Conservation (phyloP, 2,329 filamentous ascomycete genomes). For the Penicillium sp. region DNA sequence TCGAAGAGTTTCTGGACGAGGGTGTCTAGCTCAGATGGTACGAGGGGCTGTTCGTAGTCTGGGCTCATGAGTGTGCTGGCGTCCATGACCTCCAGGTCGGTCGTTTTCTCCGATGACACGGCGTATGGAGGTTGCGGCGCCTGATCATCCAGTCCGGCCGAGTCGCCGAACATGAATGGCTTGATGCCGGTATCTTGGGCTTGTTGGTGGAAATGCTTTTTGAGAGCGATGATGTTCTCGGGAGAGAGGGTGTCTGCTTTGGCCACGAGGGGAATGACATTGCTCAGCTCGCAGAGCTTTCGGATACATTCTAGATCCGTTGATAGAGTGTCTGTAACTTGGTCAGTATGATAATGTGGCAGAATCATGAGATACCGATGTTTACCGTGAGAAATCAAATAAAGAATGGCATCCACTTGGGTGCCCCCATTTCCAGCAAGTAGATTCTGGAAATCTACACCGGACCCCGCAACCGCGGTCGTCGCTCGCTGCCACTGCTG, state of each 20-base stretch:
- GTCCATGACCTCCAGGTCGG: constrained; percentile 83
- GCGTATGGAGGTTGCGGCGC: constrained; percentile 63
- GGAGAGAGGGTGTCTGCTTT: constrained; percentile 70
- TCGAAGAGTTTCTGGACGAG: constrained; percentile 78
- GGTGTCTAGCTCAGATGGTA: constrained; percentile 69
- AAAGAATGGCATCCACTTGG: constrained; percentile 83
- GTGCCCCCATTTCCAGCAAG: constrained; percentile 80
- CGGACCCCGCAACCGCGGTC: constrained; percentile 63
- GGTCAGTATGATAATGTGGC: background rate
- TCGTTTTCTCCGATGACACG: constrained; percentile 71
- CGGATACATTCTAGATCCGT: constrained; percentile 73
- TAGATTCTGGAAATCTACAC: constrained; percentile 73
- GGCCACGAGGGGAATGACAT: constrained; percentile 80
- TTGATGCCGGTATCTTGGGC: constrained; percentile 54
- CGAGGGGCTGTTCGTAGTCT: constrained; percentile 80
- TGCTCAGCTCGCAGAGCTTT: constrained; percentile 71
- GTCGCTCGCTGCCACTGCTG: constrained; percentile 65
- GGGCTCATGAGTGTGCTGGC: constrained; percentile 91
- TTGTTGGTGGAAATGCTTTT: constrained; percentile 51
- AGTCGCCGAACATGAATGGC: constrained; percentile 66
- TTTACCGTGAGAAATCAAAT: constrained; percentile 71
- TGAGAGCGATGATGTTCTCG: constrained; percentile 60
- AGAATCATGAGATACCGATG: constrained; percentile 26
- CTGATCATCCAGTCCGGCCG: constrained; percentile 26
- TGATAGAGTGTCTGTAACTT: constrained; percentile 54